These are phyloP conservation scores for Cichorium intybus DNA, from an alignment of 140 eudicot species.

Conservation along the genomic window DNA sequence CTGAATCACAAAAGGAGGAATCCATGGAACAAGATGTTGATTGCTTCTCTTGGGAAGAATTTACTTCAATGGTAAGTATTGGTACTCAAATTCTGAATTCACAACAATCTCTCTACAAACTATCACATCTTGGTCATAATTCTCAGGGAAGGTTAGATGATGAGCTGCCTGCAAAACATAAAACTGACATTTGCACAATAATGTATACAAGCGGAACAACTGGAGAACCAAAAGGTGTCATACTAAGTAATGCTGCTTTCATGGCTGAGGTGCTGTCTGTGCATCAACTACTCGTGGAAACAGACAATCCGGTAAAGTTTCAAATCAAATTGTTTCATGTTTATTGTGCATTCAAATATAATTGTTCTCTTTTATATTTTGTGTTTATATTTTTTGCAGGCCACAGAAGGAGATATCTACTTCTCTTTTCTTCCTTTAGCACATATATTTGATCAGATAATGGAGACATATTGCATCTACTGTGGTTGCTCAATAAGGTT, in stretches of 20 bases:
- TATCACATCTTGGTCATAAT: background rate
- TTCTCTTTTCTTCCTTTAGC: too few relatives aligned
- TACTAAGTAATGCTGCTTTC: conserved; percentile 61
- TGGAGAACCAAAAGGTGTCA: conserved; percentile 93
- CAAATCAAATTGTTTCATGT: too few relatives aligned
- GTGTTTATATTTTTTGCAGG: too few relatives aligned
- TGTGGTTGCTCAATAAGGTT: conserved; percentile 79
- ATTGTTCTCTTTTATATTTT: too few relatives aligned
- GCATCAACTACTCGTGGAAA: conserved; percentile 57
- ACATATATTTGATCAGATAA: too few relatives aligned
- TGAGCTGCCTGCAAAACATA: conserved; percentile 64
- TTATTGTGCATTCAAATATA: too few relatives aligned
- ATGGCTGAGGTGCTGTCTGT: conserved; percentile 69
- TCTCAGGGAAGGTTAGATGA: conserved; percentile 60
- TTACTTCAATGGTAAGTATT: conserved; percentile 45
- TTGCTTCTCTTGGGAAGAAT: conserved; percentile 93
- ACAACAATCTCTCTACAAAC: background rate
- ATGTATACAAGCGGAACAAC: too few relatives aligned
- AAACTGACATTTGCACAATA: conserved; percentile 48
- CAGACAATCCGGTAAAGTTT: conserved; percentile 62
- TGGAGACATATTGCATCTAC: too few relatives aligned
- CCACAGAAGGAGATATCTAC: too few relatives aligned
- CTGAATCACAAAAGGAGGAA: conserved; percentile 54
- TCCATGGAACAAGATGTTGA: conserved; percentile 60
- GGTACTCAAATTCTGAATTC: background rate